phyloP scores from a whole-genome alignment of 768 basidiomycete species.

The Boletus sensibilis region DNA sequence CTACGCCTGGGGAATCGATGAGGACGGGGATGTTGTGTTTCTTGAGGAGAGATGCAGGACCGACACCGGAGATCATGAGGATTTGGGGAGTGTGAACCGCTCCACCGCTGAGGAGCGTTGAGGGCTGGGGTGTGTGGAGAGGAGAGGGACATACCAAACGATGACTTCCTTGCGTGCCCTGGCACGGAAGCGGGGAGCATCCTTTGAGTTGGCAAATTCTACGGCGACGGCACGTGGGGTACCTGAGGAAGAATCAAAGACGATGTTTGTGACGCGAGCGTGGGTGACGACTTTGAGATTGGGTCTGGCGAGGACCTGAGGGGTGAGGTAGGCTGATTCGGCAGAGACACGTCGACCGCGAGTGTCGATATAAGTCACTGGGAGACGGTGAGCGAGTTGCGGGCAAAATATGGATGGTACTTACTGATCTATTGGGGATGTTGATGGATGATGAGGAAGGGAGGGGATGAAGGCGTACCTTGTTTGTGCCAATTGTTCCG shows the following conservation, averaged over 20 bases:
- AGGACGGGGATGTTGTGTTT: conserved; percentile 53
- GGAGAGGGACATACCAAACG: conserved; percentile 45
- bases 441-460: neutral
- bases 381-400: conserved; percentile 1
- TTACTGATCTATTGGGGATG: conserved; percentile 41
- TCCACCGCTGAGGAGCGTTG: conserved; percentile 44
- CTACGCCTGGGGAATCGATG: conserved; percentile 70
- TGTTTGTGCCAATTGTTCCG: conserved; percentile 61
- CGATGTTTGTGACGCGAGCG: conserved; percentile 55
- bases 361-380: conserved; percentile 67
- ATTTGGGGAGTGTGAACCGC: conserved; percentile 67
- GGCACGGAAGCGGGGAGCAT: conserved; percentile 38
- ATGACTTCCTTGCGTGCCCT: conserved; percentile 59
- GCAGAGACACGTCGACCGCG: conserved; percentile 56
- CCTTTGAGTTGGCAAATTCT: conserved; percentile 47
- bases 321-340: conserved; percentile 66
- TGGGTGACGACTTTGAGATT: conserved; percentile 62
- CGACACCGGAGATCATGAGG: conserved; percentile 74
- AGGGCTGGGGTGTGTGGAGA: neutral
- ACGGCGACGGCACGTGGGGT: conserved; percentile 56
- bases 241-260: conserved; percentile 46
- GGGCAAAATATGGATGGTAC: conserved; percentile 2
- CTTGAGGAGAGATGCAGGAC: conserved; percentile 57
- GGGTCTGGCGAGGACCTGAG: conserved; percentile 58
- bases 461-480: conserved; percentile 39